Evolutionary conservation across 208 protist genomes (phyloP).

Genomic region (Trypanosoma avium): DNA sequence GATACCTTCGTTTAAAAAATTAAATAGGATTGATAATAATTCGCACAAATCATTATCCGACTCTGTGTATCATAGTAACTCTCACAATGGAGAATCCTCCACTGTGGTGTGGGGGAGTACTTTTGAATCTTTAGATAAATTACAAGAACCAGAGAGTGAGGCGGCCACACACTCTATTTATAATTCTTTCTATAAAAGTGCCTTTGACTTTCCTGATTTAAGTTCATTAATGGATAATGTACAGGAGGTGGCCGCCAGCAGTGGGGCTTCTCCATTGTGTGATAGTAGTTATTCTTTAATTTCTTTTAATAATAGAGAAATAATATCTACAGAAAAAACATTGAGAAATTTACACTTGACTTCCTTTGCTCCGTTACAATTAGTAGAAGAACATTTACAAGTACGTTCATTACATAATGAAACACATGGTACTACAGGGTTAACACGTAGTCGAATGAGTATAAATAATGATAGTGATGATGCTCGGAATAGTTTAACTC

Average conservation of each 20-base stretch:
- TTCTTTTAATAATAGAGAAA: too few species aligned
- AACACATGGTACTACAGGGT: too few species aligned
- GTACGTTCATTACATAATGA: too few species aligned
- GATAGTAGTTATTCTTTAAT: too few species aligned
- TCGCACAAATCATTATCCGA: not conserved
- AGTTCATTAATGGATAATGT: not conserved
- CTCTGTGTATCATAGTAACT: not conserved
- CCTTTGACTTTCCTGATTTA: conserved; percentile 2
- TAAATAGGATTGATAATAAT: not conserved
- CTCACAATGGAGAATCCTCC: not conserved
- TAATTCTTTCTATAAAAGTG: not conserved
- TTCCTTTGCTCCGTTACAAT: too few species aligned
- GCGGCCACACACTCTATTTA: not conserved
- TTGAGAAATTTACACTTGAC: too few species aligned
- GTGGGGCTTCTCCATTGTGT: too few species aligned
- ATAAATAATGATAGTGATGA: too few species aligned
- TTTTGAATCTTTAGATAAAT: not conserved
- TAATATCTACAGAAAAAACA: too few species aligned
- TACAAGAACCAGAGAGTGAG: not conserved
- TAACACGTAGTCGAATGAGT: too few species aligned
- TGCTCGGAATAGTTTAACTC: too few species aligned
- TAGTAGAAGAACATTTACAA: too few species aligned
- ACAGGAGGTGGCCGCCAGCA: not conserved
- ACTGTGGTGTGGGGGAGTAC: not conserved
- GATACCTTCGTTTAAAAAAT: conserved; percentile 1